Evolutionary conservation across 805 yeast genomes (phyloP).

Genomic region (Saturnispora serradocipensis): DNA sequence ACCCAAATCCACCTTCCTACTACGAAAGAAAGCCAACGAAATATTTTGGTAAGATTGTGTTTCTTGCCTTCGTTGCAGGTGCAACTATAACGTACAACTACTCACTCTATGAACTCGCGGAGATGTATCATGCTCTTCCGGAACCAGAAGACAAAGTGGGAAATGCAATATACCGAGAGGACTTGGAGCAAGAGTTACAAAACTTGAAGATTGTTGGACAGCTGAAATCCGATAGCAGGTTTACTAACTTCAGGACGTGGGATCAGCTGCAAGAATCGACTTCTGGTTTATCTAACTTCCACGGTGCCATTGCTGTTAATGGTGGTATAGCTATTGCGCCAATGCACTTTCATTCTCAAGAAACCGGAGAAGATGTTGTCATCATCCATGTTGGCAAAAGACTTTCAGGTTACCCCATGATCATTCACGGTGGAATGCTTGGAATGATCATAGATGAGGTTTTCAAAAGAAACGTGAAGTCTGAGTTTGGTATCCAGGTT

Average conservation of each 20-base stretch:
- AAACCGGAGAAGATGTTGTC: constrained; percentile 50
- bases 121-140: constrained; percentile 16
- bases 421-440: constrained; percentile 82
- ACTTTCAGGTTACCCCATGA: constrained; percentile 78
- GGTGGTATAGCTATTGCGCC: constrained; percentile 79
- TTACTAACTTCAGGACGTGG: constrained; percentile 33
- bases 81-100: constrained; percentile 19
- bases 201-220: constrained; percentile 43
- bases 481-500: constrained; percentile 17
- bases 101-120: constrained; percentile 23
- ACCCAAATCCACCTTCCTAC: constrained; percentile 15
- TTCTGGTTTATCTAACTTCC: constrained; percentile 14
- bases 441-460: constrained; percentile 76
- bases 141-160: constrained; percentile 17
- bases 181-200: constrained; percentile 40
- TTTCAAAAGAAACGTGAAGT: constrained; percentile 33
- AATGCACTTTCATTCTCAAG: constrained; percentile 49
- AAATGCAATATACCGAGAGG: constrained; percentile 16
- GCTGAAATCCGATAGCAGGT: constrained; percentile 32
- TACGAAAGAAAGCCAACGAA: constrained; percentile 8
- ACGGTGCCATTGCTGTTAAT: constrained; percentile 53
- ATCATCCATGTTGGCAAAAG: constrained; percentile 70
- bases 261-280: constrained; percentile 32
- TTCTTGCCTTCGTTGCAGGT: constrained; percentile 20
- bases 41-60: constrained; percentile 7